Evolutionary conservation across 1,139 yeast genomes (phyloP), one percentile per base, ranked within the genome.

Genomic region (Kodamaea sp.): DNA sequence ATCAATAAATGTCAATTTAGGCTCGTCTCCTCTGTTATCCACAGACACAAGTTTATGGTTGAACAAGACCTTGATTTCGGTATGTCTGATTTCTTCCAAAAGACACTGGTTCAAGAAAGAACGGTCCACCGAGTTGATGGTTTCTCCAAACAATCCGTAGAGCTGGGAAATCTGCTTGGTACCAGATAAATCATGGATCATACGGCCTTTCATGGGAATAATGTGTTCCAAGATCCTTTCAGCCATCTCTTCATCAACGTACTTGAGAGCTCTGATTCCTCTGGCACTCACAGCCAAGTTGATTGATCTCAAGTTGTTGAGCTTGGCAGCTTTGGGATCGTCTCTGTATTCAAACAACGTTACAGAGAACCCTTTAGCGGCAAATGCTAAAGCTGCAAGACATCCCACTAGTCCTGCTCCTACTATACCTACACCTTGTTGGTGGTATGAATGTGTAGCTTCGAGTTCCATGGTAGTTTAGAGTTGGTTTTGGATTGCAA

Each of bases 361-460:
- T 10, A 90, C 97, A 0, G 73, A 46, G 56, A 76, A 83, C n/a
- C 96, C 96, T 40, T 77, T 72, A 36, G 78, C 68, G 4, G 82
- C 78, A 31, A 90, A 72, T 0, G 92, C 95, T 15, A 90, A 60
- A 0, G 96, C 95, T 0, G 92, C 77, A n/a, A 88, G 67, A 36
- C 94, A 76, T 1, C 97, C 97, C 4, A 90, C 97, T 3, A 87
- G 76, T 0, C 97, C 97, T 1, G 95, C 96, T 1, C 94, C 90
- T 10, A 82, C 74, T 24, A 83, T 69, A 1, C 78, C 85, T 9
- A 80, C 57, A 4, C 54, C 51, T 26, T 51, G 55, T 22, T 44
- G 43, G 28, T 34, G 36, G 18, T 36, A 36, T 15, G 35, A 32
- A 29, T 26, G 16, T 18, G 34, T 14, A 4, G 26, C 29, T 32